These are phyloP conservation scores for Halophytophthora batemanensis DNA, from an alignment of 352 stramenopile species.

Conservation along the genomic window DNA sequence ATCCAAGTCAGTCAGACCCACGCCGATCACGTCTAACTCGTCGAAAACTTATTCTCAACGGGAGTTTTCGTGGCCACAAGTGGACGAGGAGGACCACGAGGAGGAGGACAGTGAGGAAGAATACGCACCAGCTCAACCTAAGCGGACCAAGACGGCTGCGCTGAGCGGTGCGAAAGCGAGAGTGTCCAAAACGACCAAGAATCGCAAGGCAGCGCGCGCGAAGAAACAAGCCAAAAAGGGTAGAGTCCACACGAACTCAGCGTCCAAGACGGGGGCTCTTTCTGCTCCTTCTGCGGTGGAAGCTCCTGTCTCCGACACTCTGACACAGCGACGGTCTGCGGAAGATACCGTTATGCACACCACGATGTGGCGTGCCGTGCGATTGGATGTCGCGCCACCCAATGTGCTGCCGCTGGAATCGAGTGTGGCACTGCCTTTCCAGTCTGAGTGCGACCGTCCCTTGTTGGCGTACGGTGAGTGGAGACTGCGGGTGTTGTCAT, in stretches of 20 bases:
- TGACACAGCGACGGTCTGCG: constrained; percentile 24
- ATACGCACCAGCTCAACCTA: constrained; percentile 17
- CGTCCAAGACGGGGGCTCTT: constrained; percentile 13
- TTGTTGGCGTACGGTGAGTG: constrained; percentile 41
- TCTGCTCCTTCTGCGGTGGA: constrained; percentile 1
- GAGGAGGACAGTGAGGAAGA: constrained; percentile 28
- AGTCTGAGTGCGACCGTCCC: constrained; percentile 27
- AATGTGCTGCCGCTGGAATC: constrained; percentile 30
- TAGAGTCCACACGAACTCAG: constrained; percentile 13
- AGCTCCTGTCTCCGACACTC: constrained; percentile 28
- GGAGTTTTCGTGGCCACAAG: constrained; percentile 12
- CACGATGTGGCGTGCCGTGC: constrained; percentile 43
- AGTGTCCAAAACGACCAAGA: constrained; percentile 12
- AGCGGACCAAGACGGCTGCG: constrained; percentile 1
- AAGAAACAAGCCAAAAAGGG: constrained; percentile 14
- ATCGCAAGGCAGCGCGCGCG: neutral
- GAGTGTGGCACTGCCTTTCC: constrained; percentile 18
- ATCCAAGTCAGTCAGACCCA: too few relatives aligned
- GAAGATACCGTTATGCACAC: constrained; percentile 43
- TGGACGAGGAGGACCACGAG: constrained; percentile 4
- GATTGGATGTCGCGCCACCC: constrained; percentile 29
- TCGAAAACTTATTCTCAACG: constrained; percentile 3
- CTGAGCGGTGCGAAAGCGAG: constrained; percentile 13
- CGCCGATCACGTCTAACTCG: too few relatives aligned
- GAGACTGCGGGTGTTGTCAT: neutral